Base-by-base conservation (phyloP, 139 green algal genomes). In the Chlamydomonas incerta region DNA sequence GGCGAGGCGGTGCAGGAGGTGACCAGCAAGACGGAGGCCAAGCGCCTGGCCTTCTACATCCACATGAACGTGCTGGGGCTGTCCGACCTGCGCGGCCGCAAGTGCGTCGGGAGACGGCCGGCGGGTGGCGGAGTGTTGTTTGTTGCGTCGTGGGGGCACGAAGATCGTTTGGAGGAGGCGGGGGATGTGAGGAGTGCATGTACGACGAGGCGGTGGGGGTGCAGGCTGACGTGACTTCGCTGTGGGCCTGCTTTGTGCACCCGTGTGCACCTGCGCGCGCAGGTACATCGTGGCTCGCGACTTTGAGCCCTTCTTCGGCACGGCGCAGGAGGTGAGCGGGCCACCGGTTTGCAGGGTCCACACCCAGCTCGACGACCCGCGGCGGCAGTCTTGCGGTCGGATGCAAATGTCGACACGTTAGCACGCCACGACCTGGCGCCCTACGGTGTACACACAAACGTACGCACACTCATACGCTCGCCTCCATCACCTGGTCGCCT, bases 31-130 rank as follows among this genome's bases (percentile, higher is more conserved):
- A 81, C 81, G 71, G 91, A 95, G 84, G 94, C 90, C 33, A 94
- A 93, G 87, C 86, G 88, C 35, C 82, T 95, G 74, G 94, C 92
- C 37, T 91, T 93, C 72, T 95, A 90, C 85, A 37, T 95, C 41
- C 95, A 91, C 77, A 91, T 90, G 86, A 96, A 96, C 72, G 33
- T 96, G 33, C 90, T 94, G 87, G 29, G 76, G 1, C 76, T 68
- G 26, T 26, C 77, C 18, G 77, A 84, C 77, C 65, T 84, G 6
- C 37, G 29, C 31, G 57, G 47, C 8, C n/a, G 60, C 33, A 82
- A 73, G 55, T 87, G 58, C 24, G 68, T 24, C 33, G 60, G 47
- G 3, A 23, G 14, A 34, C 26, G 33, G 23, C 52, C 11, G 52
- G 55, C 20, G 55, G 20, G 18, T 5, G 55, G 55, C 55, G 18